Conservation (phyloP, 2,329 filamentous ascomycete genomes). For the Fusarium algeriense region DNA sequence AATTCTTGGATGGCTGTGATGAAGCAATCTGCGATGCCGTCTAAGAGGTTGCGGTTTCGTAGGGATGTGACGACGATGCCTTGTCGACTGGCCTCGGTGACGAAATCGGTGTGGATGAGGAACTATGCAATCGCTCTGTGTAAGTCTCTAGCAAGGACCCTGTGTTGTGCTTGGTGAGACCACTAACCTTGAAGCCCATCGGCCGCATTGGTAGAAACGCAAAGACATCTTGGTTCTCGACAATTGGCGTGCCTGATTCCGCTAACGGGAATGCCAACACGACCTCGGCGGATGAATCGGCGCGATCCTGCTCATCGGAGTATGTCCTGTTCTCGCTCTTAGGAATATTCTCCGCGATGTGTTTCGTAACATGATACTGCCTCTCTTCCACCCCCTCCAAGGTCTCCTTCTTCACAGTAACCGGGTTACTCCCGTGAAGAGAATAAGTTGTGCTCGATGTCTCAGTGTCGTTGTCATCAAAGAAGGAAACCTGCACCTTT, state of each 20-base stretch:
- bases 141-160: neutral
- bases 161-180: too few relatives aligned
- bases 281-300: constrained; percentile 51
- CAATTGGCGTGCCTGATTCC: constrained; percentile 47
- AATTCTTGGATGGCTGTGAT: constrained; percentile 55
- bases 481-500: constrained; percentile 49
- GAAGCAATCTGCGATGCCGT: constrained; percentile 55
- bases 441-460: constrained; percentile 21
- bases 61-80: constrained; percentile 54
- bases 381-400: constrained; percentile 4
- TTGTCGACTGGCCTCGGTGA: constrained; percentile 59
- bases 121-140: constrained; percentile 49
- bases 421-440: constrained; percentile 16
- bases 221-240: constrained; percentile 58
- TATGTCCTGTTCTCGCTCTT: constrained; percentile 53
- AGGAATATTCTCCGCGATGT: constrained; percentile 46
- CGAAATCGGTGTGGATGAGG: constrained; percentile 64
- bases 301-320: constrained; percentile 43
- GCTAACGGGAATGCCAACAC: constrained; percentile 61
- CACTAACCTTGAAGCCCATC: constrained; percentile 57
- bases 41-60: constrained; percentile 54
- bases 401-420: constrained; percentile 14
- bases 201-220: constrained; percentile 60
- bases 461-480: constrained; percentile 35
- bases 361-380: constrained; percentile 48